These are phyloP conservation scores for Penicillium vulpinum DNA, from an alignment of 2,329 filamentous ascomycete species.

Conservation along the genomic window DNA sequence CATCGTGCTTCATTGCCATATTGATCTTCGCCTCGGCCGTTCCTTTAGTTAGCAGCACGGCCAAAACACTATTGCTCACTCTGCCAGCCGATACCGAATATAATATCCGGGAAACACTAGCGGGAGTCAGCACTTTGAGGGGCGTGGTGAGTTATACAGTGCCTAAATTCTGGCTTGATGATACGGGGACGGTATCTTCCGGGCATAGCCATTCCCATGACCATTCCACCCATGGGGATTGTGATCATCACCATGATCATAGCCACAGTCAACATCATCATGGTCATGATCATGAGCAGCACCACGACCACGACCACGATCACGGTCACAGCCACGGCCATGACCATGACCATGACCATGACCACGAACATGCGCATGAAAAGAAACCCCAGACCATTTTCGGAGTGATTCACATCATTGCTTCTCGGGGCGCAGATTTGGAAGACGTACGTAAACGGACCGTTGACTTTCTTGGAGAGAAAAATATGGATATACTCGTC, in stretches of 20 bases:
- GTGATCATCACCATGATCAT: slow-evolving; percentile 32
- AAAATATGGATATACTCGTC: slow-evolving; percentile 77
- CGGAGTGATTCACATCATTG: slow-evolving; percentile 84
- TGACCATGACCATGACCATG: slow-evolving; percentile 30
- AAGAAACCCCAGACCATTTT: slow-evolving; percentile 53
- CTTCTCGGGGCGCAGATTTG: slow-evolving; percentile 67
- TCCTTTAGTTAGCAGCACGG: slow-evolving; percentile 81
- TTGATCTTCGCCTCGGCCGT: slow-evolving; percentile 91
- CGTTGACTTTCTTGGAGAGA: slow-evolving; percentile 65
- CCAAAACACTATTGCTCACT: slow-evolving; percentile 77
- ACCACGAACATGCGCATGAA: slow-evolving; percentile 32
- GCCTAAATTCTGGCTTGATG: slow-evolving; percentile 91
- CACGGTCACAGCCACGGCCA: slow-evolving; percentile 34
- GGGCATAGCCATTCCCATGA: slow-evolving; percentile 42
- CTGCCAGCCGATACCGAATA: slow-evolving; percentile 86
- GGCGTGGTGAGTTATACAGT: slow-evolving; percentile 84
- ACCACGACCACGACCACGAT: slow-evolving; percentile 28
- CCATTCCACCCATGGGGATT: slow-evolving; percentile 30
- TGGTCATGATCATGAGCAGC: slow-evolving; percentile 30
- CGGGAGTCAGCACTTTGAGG: slow-evolving; percentile 75
- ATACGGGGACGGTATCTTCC: slow-evolving; percentile 51
- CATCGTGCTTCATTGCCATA: slow-evolving; percentile 88
- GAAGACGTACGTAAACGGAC: slow-evolving; percentile 85
- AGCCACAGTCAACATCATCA: slow-evolving; percentile 33
- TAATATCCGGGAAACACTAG: slow-evolving; percentile 78